Evolutionary conservation across 2,329 filamentous ascomycete species (phyloP), one percentile per base, ranked within the genome.

Genomic region (Fusarium sp.): DNA sequence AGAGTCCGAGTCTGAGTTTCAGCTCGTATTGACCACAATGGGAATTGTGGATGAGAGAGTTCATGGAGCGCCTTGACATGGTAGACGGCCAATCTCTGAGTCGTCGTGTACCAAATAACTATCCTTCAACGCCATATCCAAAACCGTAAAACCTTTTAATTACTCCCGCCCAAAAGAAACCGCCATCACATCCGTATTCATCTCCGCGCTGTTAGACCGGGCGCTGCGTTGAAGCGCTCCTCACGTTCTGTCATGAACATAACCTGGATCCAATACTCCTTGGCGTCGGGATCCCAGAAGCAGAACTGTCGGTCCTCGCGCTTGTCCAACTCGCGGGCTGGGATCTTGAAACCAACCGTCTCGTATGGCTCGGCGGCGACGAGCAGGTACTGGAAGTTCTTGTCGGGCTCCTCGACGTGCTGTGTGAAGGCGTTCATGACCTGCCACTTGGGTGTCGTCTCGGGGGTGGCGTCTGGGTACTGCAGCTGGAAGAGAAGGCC

Each of bases 391-490:
- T 99, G 96, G 78, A 91, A 98, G 73, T 90, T 90, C 82, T 96
- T 93, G 80, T 99, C 95, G 10, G 93, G 93, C 66, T 97, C 93
- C 81, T 99, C 96, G 58, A 97, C 85, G 80, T 92, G 93, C 86
- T 99, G 96, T 81, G 97, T 93, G 79, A 93, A 99, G 13, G 96
- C 95, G 79, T 93, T 97, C 93, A 98, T 98, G 80, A 99, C 97
- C 70, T 96, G 90, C 77, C 97, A 93, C 73, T 93, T 90, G 44
- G 96, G 96, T 71, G 87, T 83, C 4, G 91, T 87, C 61, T 90
- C 92, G 6, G 86, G 85, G 9, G 88, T 88, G 69, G 97, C 95
- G 81, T 98, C 94, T 6, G 96, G 94, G 79, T 96, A 98, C 80
- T 97, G 93, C 72, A 99, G 85, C 82, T 98, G 95, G 81, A 98